Conservation (phyloP, 2,329 filamentous ascomycete genomes). For the Akanthomyces lecanii region DNA sequence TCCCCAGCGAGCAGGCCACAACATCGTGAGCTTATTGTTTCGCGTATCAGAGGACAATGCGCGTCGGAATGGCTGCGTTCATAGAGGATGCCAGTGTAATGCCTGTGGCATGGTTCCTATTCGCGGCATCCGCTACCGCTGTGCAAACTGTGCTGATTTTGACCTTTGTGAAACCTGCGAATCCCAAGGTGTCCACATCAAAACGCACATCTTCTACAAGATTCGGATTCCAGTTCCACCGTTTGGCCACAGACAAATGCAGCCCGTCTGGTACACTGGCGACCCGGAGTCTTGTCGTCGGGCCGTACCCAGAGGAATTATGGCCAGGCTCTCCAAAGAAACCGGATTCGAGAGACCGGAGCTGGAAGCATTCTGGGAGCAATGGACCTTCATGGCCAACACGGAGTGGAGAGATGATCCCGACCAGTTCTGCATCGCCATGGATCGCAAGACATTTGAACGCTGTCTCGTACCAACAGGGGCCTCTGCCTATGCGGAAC, state of each 20-base stretch:
- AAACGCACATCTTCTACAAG: constrained; percentile 96
- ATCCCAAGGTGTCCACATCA: constrained; percentile 69
- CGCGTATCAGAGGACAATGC: constrained; percentile 93
- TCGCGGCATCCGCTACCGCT: constrained; percentile 86
- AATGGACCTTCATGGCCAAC: constrained; percentile 91
- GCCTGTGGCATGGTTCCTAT: constrained; percentile 85
- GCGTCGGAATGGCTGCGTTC: constrained; percentile 80
- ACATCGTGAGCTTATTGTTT: constrained; percentile 80
- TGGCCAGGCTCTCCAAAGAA: constrained; percentile 64
- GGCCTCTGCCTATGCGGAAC: constrained; percentile 69
- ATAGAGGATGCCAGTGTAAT: constrained; percentile 90
- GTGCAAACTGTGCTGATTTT: constrained; percentile 92
- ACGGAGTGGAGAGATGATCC: constrained; percentile 80
- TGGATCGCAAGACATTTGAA: constrained; percentile 91
- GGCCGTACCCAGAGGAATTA: constrained; percentile 62
- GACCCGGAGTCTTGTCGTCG: constrained; percentile 69
- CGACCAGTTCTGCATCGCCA: constrained; percentile 71
- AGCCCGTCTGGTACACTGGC: constrained; percentile 83
- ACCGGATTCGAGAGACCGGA: constrained; percentile 81
- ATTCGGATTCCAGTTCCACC: constrained; percentile 85
- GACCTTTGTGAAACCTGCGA: constrained; percentile 95
- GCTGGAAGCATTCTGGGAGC: constrained; percentile 91
- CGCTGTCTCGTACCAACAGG: constrained; percentile 84
- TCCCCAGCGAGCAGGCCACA: constrained; percentile 61
- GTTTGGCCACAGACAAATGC: constrained; percentile 73